Base-by-base conservation (phyloP, 768 basidiomycete species). In the Myochromella boudieri region DNA sequence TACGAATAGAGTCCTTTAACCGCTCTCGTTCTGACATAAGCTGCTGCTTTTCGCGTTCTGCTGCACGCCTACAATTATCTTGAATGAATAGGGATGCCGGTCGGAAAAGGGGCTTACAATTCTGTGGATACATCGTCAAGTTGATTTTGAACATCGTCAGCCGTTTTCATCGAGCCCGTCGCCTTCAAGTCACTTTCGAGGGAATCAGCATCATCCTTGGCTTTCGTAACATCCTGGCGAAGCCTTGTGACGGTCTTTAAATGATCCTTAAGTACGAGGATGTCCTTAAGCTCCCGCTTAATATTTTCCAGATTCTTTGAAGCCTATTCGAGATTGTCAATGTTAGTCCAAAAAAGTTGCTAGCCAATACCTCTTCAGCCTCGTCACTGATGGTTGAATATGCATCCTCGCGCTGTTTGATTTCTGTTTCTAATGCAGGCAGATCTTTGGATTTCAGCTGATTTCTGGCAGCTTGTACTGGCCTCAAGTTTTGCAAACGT, bases 91-190 rank as follows among this genome's bases (percentile, higher is more conserved):
- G 20, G 31, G 4, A 29, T 15, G 14, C 27, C 38, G 17, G 20
- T 44, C n/a, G 31, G n/a, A 20, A 24, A 22, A 24, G 15, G 47
- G 34, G 65, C 82, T 60, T 57, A 95, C 94, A 92, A 72, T 50
- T 85, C 74, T 12, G 68, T 69, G 1, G 76, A 71, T 18, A 95
- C 61, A 1, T 68, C 66, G 44, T 87, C 81, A 5, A 97, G 71
- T 59, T 97, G 85, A 20, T 56, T 67, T 62, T 97, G 88, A 12
- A 97, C 85, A 37, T 95, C 93, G 37, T 92, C 89, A 1, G 81
- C 78, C 1, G 94, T 93, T 65, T 83, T 90, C 11, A 80, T 77
- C 26, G 85, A 87, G 2, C 94, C 95, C 2, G 83, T 83, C 6
- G 76, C 67, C 15, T 76, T 68, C 12, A 99, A 75, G 37, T 87